phyloP scores from a whole-genome alignment of 352 stramenopile species.

The Plasmopara muralis region DNA sequence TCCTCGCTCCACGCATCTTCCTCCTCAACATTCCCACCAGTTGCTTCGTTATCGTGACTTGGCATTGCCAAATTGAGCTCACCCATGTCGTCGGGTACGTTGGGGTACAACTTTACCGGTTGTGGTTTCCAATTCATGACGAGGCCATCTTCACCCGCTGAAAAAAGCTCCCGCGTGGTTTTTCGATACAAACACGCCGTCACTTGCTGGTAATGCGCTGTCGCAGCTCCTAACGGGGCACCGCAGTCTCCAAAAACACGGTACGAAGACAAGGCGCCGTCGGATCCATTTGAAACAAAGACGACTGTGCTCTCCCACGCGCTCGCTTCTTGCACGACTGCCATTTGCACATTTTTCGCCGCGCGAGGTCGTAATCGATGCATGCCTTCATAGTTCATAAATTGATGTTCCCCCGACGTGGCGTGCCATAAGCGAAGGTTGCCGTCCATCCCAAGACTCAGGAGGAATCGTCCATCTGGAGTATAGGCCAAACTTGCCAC shows the following conservation, averaged over 20 bases:
- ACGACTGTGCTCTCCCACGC: conserved; percentile 44
- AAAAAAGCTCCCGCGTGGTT: conserved; percentile 47
- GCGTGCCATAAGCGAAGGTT: conserved; percentile 64
- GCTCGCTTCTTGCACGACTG: conserved; percentile 47
- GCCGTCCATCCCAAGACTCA: conserved; percentile 55
- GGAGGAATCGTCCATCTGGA: conserved; percentile 51
- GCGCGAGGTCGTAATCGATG: conserved; percentile 24
- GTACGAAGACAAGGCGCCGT: conserved; percentile 45
- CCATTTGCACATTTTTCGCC: conserved; percentile 45
- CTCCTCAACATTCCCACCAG: conserved; percentile 14
- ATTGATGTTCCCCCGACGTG: conserved; percentile 49
- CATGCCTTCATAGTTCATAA: conserved; percentile 59
- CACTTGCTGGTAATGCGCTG: conserved; percentile 59
- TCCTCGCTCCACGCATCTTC: conserved; percentile 56
- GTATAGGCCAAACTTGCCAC: conserved; percentile 62
- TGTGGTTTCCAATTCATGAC: conserved; percentile 66
- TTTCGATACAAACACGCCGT: conserved; percentile 54
- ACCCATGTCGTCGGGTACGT: conserved; percentile 6
- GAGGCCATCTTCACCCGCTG: conserved; percentile 50
- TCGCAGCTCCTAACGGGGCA: conserved; percentile 22
- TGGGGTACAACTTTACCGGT: conserved; percentile 24
- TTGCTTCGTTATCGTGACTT: conserved; percentile 7
- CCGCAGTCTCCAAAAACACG: conserved; percentile 44
- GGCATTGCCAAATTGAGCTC: background rate
- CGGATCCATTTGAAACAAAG: conserved; percentile 51